Conservation (phyloP, 441 rosid genomes). For the Macaranga tanarius region DNA sequence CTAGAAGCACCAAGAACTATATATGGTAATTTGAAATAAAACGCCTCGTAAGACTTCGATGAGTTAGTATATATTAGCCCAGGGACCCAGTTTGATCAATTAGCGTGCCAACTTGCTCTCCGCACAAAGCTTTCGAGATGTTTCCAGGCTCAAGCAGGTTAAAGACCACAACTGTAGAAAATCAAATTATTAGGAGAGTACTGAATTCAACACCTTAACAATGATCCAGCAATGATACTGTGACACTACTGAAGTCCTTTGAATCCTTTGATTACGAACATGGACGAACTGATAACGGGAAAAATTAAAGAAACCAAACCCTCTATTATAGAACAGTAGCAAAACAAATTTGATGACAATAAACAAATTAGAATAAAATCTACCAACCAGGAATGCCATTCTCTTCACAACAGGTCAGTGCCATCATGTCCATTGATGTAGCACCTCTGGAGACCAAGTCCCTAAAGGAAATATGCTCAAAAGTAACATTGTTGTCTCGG, state of each 20-base stretch:
- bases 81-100: conserved; percentile 48
- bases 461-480: conserved; percentile 53
- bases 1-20: conserved; percentile 3
- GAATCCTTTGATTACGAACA: not conserved
- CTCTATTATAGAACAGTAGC: not conserved
- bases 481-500: conserved; percentile 35
- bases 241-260: not conserved
- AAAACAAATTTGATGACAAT: not conserved
- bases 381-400: conserved; percentile 64
- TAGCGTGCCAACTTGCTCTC: conserved; percentile 46
- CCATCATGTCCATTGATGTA: conserved; percentile 59
- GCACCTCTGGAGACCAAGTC: conserved; percentile 48
- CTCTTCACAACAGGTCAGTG: conserved; percentile 60
- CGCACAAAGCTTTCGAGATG: conserved; percentile 61
- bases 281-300: too few relatives aligned
- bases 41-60: not conserved
- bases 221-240: not conserved
- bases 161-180: conserved; percentile 51
- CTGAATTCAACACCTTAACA: not conserved
- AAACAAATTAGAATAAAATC: not conserved
- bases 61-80: not conserved
- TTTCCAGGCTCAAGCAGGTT: conserved; percentile 59
- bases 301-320: not conserved
- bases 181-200: not conserved
- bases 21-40: not conserved